Percentiles rank a stretch among this genome's conserved stretches.
phyloP scores from a whole-genome alignment of 257 asterid species.

The Salvia splendens region DNA sequence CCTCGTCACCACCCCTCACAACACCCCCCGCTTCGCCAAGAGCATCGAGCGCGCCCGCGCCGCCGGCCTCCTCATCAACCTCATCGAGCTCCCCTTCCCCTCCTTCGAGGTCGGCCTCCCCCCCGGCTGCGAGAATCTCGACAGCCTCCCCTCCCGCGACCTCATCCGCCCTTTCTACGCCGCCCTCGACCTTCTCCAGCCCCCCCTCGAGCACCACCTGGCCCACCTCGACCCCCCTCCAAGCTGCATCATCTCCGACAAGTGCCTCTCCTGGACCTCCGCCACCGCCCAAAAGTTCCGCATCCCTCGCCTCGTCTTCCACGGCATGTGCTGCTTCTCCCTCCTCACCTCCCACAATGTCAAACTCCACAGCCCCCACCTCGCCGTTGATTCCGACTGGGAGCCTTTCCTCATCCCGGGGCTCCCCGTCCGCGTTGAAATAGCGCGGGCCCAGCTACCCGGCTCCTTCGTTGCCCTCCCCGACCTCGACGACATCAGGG shows the following conservation, averaged over 20 bases:
- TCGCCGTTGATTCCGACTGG: slow-evolving; percentile 40
- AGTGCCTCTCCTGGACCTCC: slow-evolving; percentile 68
- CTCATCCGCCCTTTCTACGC: slow-evolving; percentile 52
- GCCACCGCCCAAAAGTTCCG: slow-evolving; percentile 46
- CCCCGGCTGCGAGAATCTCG: slow-evolving; percentile 68
- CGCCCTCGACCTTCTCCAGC: slow-evolving; percentile 51
- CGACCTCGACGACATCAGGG: slow-evolving; percentile 62
- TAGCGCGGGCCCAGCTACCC: slow-evolving; percentile 56
- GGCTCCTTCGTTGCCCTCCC: slow-evolving; percentile 64
- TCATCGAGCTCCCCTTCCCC: slow-evolving; percentile 64
- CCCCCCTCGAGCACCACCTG: slow-evolving; percentile 48
- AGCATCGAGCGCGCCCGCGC: slow-evolving; percentile 47
- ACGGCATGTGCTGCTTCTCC: slow-evolving; percentile 74
- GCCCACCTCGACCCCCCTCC: slow-evolving; percentile 42
- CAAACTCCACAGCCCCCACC: slow-evolving; percentile 48
- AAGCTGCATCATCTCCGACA: slow-evolving; percentile 80
- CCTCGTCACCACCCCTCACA: slow-evolving; percentile 63
- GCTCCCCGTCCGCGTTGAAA: slow-evolving; percentile 49
- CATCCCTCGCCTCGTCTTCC: slow-evolving; percentile 65
- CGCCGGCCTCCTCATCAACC: slow-evolving; percentile 43
- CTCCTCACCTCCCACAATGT: slow-evolving; percentile 56
- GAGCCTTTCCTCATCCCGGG: slow-evolving; percentile 62
- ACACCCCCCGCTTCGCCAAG: slow-evolving; percentile 45
- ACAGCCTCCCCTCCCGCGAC: slow-evolving; percentile 61
- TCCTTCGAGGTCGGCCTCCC: slow-evolving; percentile 62